phyloP scores from a whole-genome alignment of 331 rosid species.

The Acacia concinna region DNA sequence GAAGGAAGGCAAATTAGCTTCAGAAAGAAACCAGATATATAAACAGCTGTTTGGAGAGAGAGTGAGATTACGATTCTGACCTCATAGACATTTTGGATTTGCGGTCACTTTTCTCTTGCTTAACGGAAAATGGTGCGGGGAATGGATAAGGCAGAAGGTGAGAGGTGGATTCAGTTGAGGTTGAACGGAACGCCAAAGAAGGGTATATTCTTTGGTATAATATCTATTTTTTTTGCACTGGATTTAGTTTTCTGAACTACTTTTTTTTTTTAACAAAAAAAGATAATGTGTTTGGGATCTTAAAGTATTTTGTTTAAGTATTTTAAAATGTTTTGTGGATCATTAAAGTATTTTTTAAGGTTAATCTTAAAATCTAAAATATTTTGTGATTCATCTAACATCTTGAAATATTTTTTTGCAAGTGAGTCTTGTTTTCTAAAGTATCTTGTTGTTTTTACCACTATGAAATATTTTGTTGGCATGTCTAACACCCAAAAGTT shows the following conservation, averaged over 20 bases:
- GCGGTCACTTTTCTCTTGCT: neutral
- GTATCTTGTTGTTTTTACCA: no score
- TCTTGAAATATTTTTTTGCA: no score
- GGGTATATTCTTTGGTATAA: neutral
- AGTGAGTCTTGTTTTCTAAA: no score
- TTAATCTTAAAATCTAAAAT: no score
- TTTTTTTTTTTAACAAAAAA: neutral
- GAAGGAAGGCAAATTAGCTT: constrained; percentile 21
- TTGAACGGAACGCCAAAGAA: neutral
- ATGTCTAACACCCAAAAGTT: no score
- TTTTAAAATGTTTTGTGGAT: no score
- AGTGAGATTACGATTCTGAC: constrained; percentile 18
- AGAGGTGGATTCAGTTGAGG: neutral
- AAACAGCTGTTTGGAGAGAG: neutral
- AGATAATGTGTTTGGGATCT: no score
- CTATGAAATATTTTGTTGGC: no score
- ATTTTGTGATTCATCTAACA: no score
- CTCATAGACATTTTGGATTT: neutral
- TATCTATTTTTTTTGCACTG: neutral
- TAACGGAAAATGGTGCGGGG: neutral
- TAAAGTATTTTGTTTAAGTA: no score
- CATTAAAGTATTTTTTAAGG: no score
- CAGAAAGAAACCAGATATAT: constrained; percentile 10
- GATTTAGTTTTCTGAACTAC: neutral
- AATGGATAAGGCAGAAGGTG: neutral